Evolutionary conservation across 495 filamentous ascomycete genomes (phyloP), one percentile per base, ranked within the genome.

Genomic region (Margaritispora aquatica): DNA sequence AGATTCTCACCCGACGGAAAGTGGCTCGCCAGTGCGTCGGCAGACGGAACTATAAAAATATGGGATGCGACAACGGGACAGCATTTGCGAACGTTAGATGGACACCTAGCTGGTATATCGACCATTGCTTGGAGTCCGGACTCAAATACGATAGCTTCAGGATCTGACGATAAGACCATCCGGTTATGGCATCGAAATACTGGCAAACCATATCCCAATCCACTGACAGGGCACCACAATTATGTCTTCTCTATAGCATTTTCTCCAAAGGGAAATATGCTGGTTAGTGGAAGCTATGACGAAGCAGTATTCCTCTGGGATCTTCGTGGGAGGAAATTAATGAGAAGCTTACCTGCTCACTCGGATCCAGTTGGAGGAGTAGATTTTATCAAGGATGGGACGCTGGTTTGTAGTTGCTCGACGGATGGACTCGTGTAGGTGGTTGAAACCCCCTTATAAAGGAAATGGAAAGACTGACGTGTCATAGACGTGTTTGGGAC

Each of bases 251-350:
- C 86, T 34, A 79, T 98, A 50, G 90, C 92, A 21, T 98, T 97
- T 72, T 89, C 89, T 17, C 94, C 95, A 1, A 96, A 96, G 72
- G 95, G 94, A 36, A 97, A 97, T 66, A 96, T 96, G 66, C 82
- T 98, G 19, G 94, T 88, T 36, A 92, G 88, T 58, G 95, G 94
- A 19, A 93, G 89, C 65, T 97, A 96, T 72, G 94, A 97, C 66
- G 94, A 98, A 77, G 94, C 95, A 9, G 88, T 98, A 0, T 95
- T 96, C 63, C 73, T 97, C 23, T 98, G 94, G 94, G 94, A 97
- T 72, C 88, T 97, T 2, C 82, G 94, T 0, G 86, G 89, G 0
- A 90, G 88, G 2, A 74, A 83, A 24, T 75, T 89, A 49, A 93
- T 98, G 91, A 82, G 90, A 51, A 92, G 88, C 51, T 78, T 97